Base-by-base conservation (phyloP, 1,139 yeast genomes). In the Arxiozyma slooffiae region DNA sequence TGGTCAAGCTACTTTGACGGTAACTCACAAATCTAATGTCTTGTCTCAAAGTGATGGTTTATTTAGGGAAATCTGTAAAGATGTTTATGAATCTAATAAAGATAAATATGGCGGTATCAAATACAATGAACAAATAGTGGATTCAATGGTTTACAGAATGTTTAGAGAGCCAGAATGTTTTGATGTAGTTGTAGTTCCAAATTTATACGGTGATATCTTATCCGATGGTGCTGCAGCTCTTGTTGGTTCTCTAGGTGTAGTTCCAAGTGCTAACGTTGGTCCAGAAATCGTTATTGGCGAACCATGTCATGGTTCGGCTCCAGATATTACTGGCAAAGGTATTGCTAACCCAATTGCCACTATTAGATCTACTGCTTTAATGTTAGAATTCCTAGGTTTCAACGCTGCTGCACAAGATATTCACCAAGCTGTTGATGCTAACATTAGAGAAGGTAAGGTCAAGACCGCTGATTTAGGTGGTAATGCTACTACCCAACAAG, bases 141-240 rank as follows among this genome's bases (percentile, higher is more conserved):
- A 92, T 74, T 89, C 97, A 24, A 92, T 94, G 98, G 98, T 92
- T 53, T 92, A 92, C 80, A 81, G 96, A 70, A 81, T 92, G 90
- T 92, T 92, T 81, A 82, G 97, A 71, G 97, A 92, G 71, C 98
- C 98, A 49, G 90, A 89, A 67, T 82, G 85, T 67, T 92, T 92
- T 64, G 98, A 92, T 66, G 98, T 94, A 53, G 94, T 92, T 41
- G 98, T 92, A 50, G 98, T 97, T 55, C 98, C 98, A 64, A 92
- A 94, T 77, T 78, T 92, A 68, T 92, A 92, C 70, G 98, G 98
- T 68, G 98, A 92, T 70, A 89, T 92, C 61, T 76, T 94, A 61
- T 85, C 96, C 60, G 98, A 92, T 67, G 98, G 98, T 71, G 98
- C 98, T 52, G 98, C 98, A 62, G 98, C 98, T 26, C 79, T 92